Evolutionary conservation across 192 early-diverging fungal genomes (phyloP), one percentile per base, ranked within the genome.

Genomic region (Podila minutissima): DNA sequence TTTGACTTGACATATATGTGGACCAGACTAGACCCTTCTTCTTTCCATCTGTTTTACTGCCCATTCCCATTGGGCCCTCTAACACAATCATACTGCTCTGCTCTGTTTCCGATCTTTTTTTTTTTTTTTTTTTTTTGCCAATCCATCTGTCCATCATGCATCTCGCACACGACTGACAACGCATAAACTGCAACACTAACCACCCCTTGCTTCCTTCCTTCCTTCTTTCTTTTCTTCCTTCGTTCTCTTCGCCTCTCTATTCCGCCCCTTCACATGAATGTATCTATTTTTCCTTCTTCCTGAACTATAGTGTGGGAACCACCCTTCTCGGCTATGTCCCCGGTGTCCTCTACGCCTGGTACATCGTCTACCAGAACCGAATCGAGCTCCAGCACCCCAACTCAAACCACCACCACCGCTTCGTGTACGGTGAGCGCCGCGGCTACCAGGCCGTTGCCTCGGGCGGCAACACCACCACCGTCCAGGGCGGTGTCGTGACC

Each of bases 321-420:
- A 72, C 75, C 9, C 48, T 79, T 26, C 60, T 79, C 29, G 75
- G 75, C 50, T 50, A 72, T 49, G n/a, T 71, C 50, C 75, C 75
- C 4, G 75, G 75, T 10, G 48, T 79, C 26, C n/a, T 50, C 5
- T 67, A 79, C 24, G 75, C 75, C 35, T 79, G 75, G 75, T 79
- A 65, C 59, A 60, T 79, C 37, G 67, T 79, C 60, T 79, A 79
- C 70, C 22, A 31, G 35, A 79, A 72, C 65, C 64, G 75, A 9
- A 65, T 67, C 28, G 75, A 79, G n/a, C 75, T 65, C 7, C 20
- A 26, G 24, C 48, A 65, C 3, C 59, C 5, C 4, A 59, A 31
- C 59, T 24, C 41, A n/a, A 59, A 31, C 59, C 33, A 28, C n/a
- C 22, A 31, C n/a, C 29, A 41, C 37, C 58, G 29, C 31, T 58